These are phyloP conservation scores for Solanum dulcamara DNA, from an alignment of 257 asterid species.

Conservation along the genomic window DNA sequence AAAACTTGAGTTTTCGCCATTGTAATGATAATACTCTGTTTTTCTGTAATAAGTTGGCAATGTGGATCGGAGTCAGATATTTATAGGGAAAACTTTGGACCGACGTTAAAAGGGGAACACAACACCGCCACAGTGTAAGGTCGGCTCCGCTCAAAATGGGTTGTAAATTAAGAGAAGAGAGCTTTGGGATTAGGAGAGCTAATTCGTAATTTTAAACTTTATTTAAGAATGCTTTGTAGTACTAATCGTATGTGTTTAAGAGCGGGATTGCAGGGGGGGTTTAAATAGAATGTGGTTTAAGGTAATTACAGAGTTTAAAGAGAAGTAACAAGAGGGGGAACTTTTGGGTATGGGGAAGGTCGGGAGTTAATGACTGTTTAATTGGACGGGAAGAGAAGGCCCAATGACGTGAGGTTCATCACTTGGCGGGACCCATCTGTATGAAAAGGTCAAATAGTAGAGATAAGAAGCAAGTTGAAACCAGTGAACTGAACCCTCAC, in stretches of 20 bases:
- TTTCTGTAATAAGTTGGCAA: not conserved
- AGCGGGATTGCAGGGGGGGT: not conserved
- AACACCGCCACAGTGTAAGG: conserved; percentile 17
- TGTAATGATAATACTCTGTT: not conserved
- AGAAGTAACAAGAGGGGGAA: too few relatives aligned
- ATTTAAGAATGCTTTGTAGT: not conserved
- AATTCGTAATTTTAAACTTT: not conserved
- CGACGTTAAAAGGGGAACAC: not conserved
- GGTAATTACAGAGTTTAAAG: not conserved
- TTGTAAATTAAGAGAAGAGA: not conserved
- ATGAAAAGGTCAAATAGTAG: not conserved
- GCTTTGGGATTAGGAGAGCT: not conserved
- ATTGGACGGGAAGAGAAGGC: not conserved
- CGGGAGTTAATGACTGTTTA: not conserved
- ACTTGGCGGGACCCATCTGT: not conserved
- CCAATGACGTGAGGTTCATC: too few relatives aligned
- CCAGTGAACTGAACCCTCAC: not conserved
- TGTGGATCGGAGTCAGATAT: not conserved
- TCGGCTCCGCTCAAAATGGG: not conserved
- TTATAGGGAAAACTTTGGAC: not conserved
- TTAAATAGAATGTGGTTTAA: not conserved
- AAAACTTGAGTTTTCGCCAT: conserved; percentile 6
- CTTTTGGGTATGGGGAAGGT: not conserved
- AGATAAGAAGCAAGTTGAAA: not conserved
- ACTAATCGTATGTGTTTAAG: not conserved